Base-by-base conservation (phyloP, 1,284 basidiomycete species). In the Volvariella volvacea region DNA sequence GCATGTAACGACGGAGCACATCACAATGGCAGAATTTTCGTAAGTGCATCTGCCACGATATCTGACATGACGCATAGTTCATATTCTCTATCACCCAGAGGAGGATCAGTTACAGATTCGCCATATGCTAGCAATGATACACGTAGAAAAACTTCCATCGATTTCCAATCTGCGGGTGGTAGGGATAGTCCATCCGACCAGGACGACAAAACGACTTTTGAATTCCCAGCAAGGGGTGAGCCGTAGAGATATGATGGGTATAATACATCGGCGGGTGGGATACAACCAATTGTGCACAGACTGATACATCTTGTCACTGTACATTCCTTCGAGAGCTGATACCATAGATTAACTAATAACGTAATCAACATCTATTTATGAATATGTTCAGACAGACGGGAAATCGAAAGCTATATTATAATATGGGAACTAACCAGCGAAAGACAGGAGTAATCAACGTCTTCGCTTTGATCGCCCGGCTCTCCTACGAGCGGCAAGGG, bases 391-490 rank as follows among this genome's bases (percentile, higher is more conserved):
- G n/a, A n/a, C n/a, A n/a, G n/a, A n/a, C n/a, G n/a, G n/a, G n/a
- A n/a, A n/a, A n/a, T n/a, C n/a, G n/a, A n/a, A n/a, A n/a, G n/a
- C n/a, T n/a, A n/a, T n/a, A n/a, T n/a, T n/a, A n/a, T n/a, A n/a
- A n/a, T 9, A 31, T n/a, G n/a, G n/a, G 30, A 31, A 31, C 30
- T 31, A n/a, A 40, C 39, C 39, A 40, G 39, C 39, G n/a, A n/a
- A n/a, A n/a, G n/a, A n/a, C n/a, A 40, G 39, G 9, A 22, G 12
- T 28, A 22, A 46, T 64, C 57, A 88, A 61, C 83, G 73, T 64
- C 85, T 75, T 52, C 85, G 73, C 49, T 83, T 74, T 20, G 83
- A 73, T 22, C 81, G 73, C 17, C 86, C 86, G 30, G 84, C 67
- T 59, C 78, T 83, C 49, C 78, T 69, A 46, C 72, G 66, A 33